phyloP scores from a whole-genome alignment of 106 monocot genomes.

The Alisma plantagoaquatica region DNA sequence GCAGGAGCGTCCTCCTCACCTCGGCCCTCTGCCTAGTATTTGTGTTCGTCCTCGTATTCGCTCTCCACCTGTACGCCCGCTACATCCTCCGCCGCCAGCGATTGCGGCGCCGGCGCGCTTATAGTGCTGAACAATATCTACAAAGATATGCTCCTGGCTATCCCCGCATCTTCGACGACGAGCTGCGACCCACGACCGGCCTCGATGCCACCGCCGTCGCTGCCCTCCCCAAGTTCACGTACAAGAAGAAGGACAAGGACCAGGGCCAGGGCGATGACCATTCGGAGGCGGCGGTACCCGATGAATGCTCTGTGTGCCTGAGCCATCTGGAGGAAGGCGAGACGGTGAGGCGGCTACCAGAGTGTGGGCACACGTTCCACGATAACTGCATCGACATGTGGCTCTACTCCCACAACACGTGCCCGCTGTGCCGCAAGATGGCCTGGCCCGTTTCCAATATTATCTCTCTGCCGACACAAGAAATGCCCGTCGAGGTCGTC shows the following conservation, averaged over 20 bases:
- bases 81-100: slow-evolving; percentile 10
- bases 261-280: background rate
- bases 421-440: too few relatives aligned
- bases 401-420: too few relatives aligned
- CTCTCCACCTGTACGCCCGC: slow-evolving; percentile 18
- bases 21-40: background rate
- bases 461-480: too few relatives aligned
- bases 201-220: slow-evolving; percentile 7
- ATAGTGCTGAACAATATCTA: background rate
- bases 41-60: slow-evolving; percentile 10
- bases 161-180: background rate
- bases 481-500: too few relatives aligned
- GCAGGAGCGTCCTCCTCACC: background rate
- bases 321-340: too few relatives aligned
- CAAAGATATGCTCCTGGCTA: background rate
- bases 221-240: slow-evolving; percentile 15
- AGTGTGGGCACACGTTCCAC: too few relatives aligned
- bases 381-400: too few relatives aligned
- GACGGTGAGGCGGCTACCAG: too few relatives aligned
- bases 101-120: background rate
- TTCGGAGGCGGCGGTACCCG: too few relatives aligned
- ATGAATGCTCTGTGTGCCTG: too few relatives aligned
- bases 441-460: too few relatives aligned
- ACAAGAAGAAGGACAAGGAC: background rate
- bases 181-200: slow-evolving; percentile 2